phyloP scores from a whole-genome alignment of 1,284 basidiomycete species.

The Heterobasidion occidentale region DNA sequence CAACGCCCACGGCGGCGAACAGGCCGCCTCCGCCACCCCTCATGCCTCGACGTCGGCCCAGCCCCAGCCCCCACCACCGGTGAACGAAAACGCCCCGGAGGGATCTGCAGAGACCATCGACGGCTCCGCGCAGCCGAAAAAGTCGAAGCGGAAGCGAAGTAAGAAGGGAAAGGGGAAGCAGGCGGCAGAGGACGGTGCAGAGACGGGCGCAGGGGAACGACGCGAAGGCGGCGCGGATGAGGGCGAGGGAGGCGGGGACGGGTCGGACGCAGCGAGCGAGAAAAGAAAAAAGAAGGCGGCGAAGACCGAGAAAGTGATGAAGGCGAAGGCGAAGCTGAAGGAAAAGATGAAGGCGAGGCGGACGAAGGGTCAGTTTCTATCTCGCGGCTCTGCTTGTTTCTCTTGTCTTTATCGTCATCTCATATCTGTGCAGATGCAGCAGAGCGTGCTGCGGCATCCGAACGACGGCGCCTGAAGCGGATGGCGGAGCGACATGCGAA shows the following conservation, averaged over 20 bases:
- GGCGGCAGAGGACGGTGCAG: slow-evolving; percentile 12
- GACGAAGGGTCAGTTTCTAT: slow-evolving; percentile 11
- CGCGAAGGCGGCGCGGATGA: slow-evolving; percentile 14
- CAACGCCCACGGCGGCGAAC: neutral
- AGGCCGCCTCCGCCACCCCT: slow-evolving; percentile 3
- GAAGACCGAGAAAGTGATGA: slow-evolving; percentile 17
- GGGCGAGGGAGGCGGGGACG: neutral
- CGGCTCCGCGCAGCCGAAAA: slow-evolving; percentile 18
- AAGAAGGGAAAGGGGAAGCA: slow-evolving; percentile 17
- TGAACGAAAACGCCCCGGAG: neutral
- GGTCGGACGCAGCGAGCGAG: neutral
- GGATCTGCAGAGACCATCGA: slow-evolving; percentile 3
- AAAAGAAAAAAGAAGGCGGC: neutral
- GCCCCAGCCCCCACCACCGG: neutral
- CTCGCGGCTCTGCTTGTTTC: neutral
- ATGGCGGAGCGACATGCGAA: slow-evolving; percentile 48
- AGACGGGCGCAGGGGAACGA: slow-evolving; percentile 14
- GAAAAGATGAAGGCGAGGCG: slow-evolving; percentile 23
- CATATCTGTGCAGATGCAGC: slow-evolving; percentile 12
- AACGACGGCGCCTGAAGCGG: slow-evolving; percentile 60
- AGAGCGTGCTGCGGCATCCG: slow-evolving; percentile 29
- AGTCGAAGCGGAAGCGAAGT: slow-evolving; percentile 35
- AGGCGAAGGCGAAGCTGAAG: slow-evolving; percentile 20
- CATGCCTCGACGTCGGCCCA: neutral
- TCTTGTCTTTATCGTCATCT: neutral